A percentile compares a stretch with the other conserved stretches of the same genome.
phyloP scores from a whole-genome alignment of 495 filamentous ascomycete genomes.

The Aspergillus indologenus region DNA sequence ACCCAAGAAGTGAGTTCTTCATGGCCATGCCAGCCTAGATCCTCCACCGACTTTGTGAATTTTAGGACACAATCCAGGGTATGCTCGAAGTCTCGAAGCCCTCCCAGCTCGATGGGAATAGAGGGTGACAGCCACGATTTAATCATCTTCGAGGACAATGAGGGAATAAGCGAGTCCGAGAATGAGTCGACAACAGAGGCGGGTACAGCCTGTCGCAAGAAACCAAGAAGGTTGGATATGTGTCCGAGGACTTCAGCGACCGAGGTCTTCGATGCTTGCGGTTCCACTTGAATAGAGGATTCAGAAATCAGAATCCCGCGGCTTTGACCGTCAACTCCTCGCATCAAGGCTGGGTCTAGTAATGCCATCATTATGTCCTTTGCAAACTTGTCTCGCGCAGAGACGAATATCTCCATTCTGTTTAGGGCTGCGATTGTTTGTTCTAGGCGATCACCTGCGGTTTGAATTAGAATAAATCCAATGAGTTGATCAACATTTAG shows the following conservation, averaged over 20 bases:
- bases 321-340: conserved; percentile 25
- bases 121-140: conserved; percentile 68
- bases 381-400: conserved; percentile 35
- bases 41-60: conserved; percentile 62
- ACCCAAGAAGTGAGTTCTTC: conserved; percentile 76
- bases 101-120: conserved; percentile 68
- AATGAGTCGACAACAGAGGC: conserved; percentile 56
- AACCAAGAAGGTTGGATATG: conserved; percentile 59
- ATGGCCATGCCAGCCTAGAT: conserved; percentile 64
- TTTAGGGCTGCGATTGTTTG: conserved; percentile 35
- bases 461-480: not conserved
- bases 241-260: conserved; percentile 40
- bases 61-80: conserved; percentile 56
- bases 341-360: conserved; percentile 35
- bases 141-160: conserved; percentile 62
- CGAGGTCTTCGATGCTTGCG: conserved; percentile 25
- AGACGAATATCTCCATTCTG: conserved; percentile 32
- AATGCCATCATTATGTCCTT: conserved; percentile 31
- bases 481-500: not conserved
- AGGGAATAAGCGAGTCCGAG: conserved; percentile 63
- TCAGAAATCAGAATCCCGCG: conserved; percentile 29
- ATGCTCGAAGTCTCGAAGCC: conserved; percentile 65
- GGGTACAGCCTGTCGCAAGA: conserved; percentile 64
- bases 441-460: conserved; percentile 25
- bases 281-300: conserved; percentile 30